Percentiles rank a stretch among this genome's conserved stretches.
Conservation (phyloP, 345 rosid genomes). For the Eucalyptus cloeziana region DNA sequence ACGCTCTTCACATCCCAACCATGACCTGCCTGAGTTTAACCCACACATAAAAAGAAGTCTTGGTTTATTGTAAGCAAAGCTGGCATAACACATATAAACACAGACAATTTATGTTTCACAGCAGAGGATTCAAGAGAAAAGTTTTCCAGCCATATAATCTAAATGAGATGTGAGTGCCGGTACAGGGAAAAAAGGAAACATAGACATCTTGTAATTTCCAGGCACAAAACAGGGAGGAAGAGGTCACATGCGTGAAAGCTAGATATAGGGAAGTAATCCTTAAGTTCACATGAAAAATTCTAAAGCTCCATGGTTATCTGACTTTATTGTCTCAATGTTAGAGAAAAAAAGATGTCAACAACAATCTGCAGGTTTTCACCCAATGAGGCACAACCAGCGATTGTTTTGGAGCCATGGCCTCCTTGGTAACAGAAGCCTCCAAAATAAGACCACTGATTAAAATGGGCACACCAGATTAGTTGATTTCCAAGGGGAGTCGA, state of each 20-base stretch:
- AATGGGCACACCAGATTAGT: neutral
- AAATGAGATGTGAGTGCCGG: neutral
- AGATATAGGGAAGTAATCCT: neutral
- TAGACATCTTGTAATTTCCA: neutral
- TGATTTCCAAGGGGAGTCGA: neutral
- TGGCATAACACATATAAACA: neutral
- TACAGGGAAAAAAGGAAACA: neutral
- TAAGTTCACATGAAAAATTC: neutral
- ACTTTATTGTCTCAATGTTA: neutral
- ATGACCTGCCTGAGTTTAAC: constrained; percentile 99
- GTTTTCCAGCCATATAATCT: neutral
- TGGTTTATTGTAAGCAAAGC: constrained; percentile 18
- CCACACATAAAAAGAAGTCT: constrained; percentile 19
- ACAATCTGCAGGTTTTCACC: neutral
- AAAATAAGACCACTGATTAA: neutral
- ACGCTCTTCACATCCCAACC: constrained; percentile 99
- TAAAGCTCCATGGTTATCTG: neutral
- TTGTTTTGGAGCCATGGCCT: neutral
- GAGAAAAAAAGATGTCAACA: neutral
- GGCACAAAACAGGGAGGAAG: neutral
- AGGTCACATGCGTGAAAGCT: neutral
- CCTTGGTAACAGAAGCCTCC: neutral
- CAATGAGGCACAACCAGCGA: neutral
- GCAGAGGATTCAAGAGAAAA: neutral
- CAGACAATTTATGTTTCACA: neutral